Evolutionary conservation across 2,329 filamentous ascomycete species (phyloP), one percentile per base, ranked within the genome.

Genomic region (Truncatella angustata): DNA sequence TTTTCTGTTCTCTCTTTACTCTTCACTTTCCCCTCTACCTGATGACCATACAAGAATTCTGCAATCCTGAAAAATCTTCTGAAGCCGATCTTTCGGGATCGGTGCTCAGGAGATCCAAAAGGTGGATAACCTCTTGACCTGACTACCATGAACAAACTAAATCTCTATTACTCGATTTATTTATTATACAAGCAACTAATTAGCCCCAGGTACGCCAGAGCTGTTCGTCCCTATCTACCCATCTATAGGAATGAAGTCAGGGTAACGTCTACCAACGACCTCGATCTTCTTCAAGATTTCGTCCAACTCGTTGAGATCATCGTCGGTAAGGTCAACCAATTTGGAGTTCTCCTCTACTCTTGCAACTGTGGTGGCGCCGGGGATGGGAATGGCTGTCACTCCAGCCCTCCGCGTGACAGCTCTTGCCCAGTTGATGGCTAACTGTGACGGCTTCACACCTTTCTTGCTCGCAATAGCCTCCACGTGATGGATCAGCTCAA

Each of bases 351-450:
- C 85, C n/a, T 71, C 60, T 10, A 88, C 75, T 20, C 84, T 74
- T 34, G 70, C 74, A 9, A 69, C 71, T 4, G 75, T 82, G 1
- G 80, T 81, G 7, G 85, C 80, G 3, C 86, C 86, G 0, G 86
- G 86, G 54, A 89, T 87, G 5, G 85, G 85, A 47, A 89, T 79
- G 55, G 88, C 79, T 14, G 61, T 66, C 75, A 80, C 75, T 35
- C 78, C 81, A 5, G 78, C 73, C 32, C 71, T 73, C 48, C 68
- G 70, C 37, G 74, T 78, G 36, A 84, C 69, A 1, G 74, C 68
- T 40, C 75, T 60, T 3, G 83, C 68, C 86, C 87, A 91, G 47
- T 76, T 78, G 50, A 91, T 72, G 12, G 86, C 86, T 24, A 90
- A 72, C 69, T 91, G 87, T 1, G 78, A 77, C 4, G 80, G 64